Conservation (phyloP, 2,329 filamentous ascomycete species). For the Botrytis squamosa region DNA sequence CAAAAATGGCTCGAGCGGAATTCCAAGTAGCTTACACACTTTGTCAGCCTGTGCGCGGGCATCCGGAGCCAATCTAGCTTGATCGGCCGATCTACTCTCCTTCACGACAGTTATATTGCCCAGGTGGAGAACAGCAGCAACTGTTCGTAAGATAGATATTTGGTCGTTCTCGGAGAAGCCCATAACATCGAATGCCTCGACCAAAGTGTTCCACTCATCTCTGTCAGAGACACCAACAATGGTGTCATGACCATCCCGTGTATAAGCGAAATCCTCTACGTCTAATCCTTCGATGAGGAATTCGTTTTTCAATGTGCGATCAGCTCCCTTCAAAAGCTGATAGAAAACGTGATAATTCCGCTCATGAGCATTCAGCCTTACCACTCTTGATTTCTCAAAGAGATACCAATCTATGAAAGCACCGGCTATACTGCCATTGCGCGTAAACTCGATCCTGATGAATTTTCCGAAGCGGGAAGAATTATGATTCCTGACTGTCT, state of each 20-base stretch:
- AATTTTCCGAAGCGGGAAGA: conserved; percentile 98
- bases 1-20: conserved; percentile 79
- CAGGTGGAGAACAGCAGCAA: conserved; percentile 88
- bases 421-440: conserved; percentile 84
- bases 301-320: conserved; percentile 67
- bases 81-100: conserved; percentile 86
- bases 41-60: conserved; percentile 72
- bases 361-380: conserved; percentile 81
- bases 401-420: conserved; percentile 99
- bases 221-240: conserved; percentile 87
- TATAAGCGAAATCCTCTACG: conserved; percentile 89
- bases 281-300: conserved; percentile 74
- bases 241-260: conserved; percentile 83
- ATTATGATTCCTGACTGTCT: conserved; percentile 97
- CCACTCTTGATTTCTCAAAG: conserved; percentile 95
- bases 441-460: conserved; percentile 92
- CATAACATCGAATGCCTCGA: conserved; percentile 95
- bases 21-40: conserved; percentile 81
- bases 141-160: conserved; percentile 74
- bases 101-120: conserved; percentile 89
- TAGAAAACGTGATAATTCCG: conserved; percentile 98
- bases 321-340: conserved; percentile 84
- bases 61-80: conserved; percentile 77
- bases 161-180: conserved; percentile 87
- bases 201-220: conserved; percentile 84